Base-by-base conservation (phyloP, 169 alveolate genomes). In the Blepharisma undulans region DNA sequence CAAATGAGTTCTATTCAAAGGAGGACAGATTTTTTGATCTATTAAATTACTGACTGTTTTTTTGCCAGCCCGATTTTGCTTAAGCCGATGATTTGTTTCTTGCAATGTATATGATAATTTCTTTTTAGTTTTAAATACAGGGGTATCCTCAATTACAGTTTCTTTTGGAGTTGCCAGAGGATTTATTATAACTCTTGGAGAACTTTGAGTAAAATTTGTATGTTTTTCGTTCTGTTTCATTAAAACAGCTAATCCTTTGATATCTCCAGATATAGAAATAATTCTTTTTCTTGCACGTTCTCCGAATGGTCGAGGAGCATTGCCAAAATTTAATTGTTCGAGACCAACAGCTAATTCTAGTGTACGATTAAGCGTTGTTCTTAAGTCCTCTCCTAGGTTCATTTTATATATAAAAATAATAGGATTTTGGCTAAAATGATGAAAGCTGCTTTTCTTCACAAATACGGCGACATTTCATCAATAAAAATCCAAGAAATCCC, bases 401-500 rank as follows among this genome's bases (percentile, higher is more conserved):
- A 82, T 82, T 82, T 74, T 74, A 74, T 74, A 25, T 74, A 74
- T 48, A 48, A 48, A 48, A 48, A 2, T 2, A 48, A 48, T 10
- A 5, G 66, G 10, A 2, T 48, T 48, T 48, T n/a, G n/a, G 66
- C 10, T 48, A 48, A 48, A 48, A 48, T 48, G 66, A 48, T 48
- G 66, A 48, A 48, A 48, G 66, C 66, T 48, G 66, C 66, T 48
- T 48, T 48, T 48, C 66, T 48, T 48, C 10, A 5, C 66, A 48
- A 48, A 48, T 48, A 48, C 66, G 66, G 66, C 66, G 66, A 48
- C 12, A 48, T 48, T 48, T 48, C 66, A 48, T 48, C 66, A 48
- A 48, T 48, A 48, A 48, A 48, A 48, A 72, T 84, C 0, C 77
- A 86, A 72, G 93, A 92, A 66, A 59, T 91, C 18, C 92, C 90